A percentile compares a stretch with the other conserved stretches of the same genome.
Evolutionary conservation across 169 alveolate species (phyloP).

Genomic region (Plasmodium berghei): DNA sequence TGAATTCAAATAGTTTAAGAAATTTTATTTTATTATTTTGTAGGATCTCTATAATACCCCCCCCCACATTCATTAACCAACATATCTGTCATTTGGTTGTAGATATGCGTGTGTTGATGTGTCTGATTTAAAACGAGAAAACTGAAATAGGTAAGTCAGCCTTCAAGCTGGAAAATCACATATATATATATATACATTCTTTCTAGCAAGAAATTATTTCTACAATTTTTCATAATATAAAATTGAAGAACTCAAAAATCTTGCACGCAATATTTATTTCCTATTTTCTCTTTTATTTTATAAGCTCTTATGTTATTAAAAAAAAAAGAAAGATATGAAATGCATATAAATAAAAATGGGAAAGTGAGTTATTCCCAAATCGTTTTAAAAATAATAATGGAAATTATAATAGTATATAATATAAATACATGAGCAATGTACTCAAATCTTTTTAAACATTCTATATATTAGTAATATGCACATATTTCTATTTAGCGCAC

Average conservation of each 20-base stretch:
- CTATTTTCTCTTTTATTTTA: not conserved
- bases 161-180: slow-evolving; percentile 74
- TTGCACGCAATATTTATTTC: slow-evolving; percentile 21
- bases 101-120: not conserved
- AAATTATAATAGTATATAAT: too few species aligned
- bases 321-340: not conserved
- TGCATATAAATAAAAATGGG: not conserved
- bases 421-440: not conserved
- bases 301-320: not conserved
- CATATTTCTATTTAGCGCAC: not conserved
- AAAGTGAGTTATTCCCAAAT: not conserved
- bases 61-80: too few species aligned
- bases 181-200: not conserved
- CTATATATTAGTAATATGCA: not conserved
- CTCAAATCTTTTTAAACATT: not conserved
- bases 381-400: too few species aligned
- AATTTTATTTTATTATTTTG: slow-evolving; percentile 1
- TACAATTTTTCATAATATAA: not conserved
- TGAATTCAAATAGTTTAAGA: not conserved
- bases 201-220: slow-evolving; percentile 73
- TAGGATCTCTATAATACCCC: not conserved
- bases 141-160: not conserved
- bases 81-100: too few species aligned
- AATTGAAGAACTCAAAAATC: slow-evolving; percentile 72
- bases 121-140: slow-evolving; percentile 67